These are phyloP conservation scores for Anisodus acutangulus DNA, from an alignment of 257 asterid species.

Conservation along the genomic window DNA sequence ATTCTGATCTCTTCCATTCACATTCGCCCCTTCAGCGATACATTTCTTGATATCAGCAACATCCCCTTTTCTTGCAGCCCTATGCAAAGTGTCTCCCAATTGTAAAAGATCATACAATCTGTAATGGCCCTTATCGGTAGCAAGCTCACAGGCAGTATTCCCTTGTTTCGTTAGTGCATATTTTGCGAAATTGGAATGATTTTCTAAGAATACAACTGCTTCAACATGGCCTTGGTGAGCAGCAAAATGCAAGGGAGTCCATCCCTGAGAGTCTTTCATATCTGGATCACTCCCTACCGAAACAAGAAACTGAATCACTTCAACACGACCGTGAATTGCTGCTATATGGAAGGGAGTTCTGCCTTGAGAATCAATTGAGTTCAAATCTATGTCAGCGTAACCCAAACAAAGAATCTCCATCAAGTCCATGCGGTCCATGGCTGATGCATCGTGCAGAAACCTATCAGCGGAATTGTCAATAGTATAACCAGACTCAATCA, in stretches of 20 bases:
- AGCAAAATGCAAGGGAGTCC: slow-evolving; percentile 70
- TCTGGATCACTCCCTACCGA: slow-evolving; percentile 55
- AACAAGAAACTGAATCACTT: slow-evolving; percentile 53
- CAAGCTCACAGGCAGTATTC: slow-evolving; percentile 60
- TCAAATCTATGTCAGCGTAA: slow-evolving; percentile 56
- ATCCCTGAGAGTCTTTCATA: slow-evolving; percentile 43
- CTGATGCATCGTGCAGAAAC: slow-evolving; percentile 56
- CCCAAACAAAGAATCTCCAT: slow-evolving; percentile 56
- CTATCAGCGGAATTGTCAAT: slow-evolving; percentile 43
- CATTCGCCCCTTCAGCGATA: slow-evolving; percentile 61
- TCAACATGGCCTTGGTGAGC: slow-evolving; percentile 49
- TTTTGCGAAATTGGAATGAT: slow-evolving; percentile 48
- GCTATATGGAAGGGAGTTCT: slow-evolving; percentile 68
- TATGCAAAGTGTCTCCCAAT: slow-evolving; percentile 56
- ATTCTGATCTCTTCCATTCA: slow-evolving; percentile 66
- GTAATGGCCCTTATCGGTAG: slow-evolving; percentile 52
- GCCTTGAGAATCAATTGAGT: slow-evolving; percentile 44
- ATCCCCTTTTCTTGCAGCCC: slow-evolving; percentile 59
- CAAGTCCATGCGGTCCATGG: slow-evolving; percentile 51
- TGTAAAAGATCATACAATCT: slow-evolving; percentile 50
- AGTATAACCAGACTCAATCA: slow-evolving; percentile 58
- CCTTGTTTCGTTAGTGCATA: slow-evolving; percentile 52
- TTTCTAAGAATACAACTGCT: slow-evolving; percentile 46
- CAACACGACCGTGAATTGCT: slow-evolving; percentile 49
- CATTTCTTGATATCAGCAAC: slow-evolving; percentile 51